phyloP scores from a whole-genome alignment of 176 grass and related monocot genomes.

The Avena eriantha region DNA sequence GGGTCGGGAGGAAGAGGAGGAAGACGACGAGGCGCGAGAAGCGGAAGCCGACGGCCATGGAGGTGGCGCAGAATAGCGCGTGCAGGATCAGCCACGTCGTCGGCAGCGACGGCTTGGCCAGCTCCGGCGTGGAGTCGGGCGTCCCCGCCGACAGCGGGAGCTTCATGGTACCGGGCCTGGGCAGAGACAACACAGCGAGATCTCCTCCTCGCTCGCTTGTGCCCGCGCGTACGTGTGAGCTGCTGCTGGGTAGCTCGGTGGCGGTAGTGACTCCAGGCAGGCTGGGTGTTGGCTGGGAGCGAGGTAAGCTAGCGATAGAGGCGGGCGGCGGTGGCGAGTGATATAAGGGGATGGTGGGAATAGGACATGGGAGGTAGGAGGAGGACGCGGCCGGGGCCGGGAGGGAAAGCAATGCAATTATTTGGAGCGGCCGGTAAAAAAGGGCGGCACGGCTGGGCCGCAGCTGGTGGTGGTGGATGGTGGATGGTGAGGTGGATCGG shows the following conservation, averaged over 20 bases:
- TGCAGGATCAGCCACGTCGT: slow-evolving; percentile 76
- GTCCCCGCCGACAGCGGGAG: slow-evolving; percentile 40
- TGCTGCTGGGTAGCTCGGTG: not conserved
- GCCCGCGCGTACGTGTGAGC: not conserved
- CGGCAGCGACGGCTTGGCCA: slow-evolving; percentile 48
- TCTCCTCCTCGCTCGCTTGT: too few relatives aligned
- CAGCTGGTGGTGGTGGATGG: slow-evolving; percentile 40
- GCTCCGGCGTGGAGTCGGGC: slow-evolving; percentile 18
- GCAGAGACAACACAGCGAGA: not conserved
- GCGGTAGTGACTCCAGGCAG: not conserved
- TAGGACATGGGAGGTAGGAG: not conserved
- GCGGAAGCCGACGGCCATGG: slow-evolving; percentile 88
- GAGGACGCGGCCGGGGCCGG: not conserved
- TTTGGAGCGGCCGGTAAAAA: slow-evolving; percentile 17
- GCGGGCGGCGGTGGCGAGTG: slow-evolving; percentile 13
- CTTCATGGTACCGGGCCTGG: slow-evolving; percentile 41
- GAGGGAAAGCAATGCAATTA: slow-evolving; percentile 35
- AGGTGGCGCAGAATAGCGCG: slow-evolving; percentile 77
- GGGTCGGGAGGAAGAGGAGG: slow-evolving; percentile 80
- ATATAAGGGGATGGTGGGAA: not conserved
- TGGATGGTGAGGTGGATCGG: slow-evolving; percentile 22
- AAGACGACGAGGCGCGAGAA: slow-evolving; percentile 93
- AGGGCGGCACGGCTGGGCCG: not conserved
- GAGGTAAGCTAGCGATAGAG: not conserved
- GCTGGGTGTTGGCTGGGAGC: not conserved